A percentile compares a stretch with the other conserved stretches of the same genome.
phyloP scores from a whole-genome alignment of 495 filamentous ascomycete species.

The Xylaria telfairii region DNA sequence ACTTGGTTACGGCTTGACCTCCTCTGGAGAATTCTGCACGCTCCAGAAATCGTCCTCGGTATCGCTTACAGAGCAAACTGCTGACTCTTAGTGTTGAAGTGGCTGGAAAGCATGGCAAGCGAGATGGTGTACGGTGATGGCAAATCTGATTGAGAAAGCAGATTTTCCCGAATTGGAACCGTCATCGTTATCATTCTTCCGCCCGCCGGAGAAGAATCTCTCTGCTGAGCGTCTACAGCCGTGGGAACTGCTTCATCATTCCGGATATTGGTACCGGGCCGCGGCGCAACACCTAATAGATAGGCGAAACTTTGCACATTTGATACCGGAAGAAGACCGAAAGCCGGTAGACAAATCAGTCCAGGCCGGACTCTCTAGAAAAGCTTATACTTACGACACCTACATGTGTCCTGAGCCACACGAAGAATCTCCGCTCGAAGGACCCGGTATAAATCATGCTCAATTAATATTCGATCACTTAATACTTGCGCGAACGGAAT shows the following conservation, averaged over 20 bases:
- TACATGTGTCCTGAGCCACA: slow-evolving; percentile 84
- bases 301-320: slow-evolving; percentile 65
- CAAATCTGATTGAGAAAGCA: slow-evolving; percentile 72
- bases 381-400: slow-evolving; percentile 77
- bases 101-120: slow-evolving; percentile 90
- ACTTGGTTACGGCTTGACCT: neutral
- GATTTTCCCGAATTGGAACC: slow-evolving; percentile 54
- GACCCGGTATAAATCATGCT: slow-evolving; percentile 68
- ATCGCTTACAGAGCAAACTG: neutral
- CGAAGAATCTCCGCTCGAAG: slow-evolving; percentile 67
- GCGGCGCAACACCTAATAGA: slow-evolving; percentile 69
- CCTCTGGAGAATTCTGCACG: neutral
- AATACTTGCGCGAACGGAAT: slow-evolving; percentile 67
- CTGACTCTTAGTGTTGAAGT: slow-evolving; percentile 24
- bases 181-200: slow-evolving; percentile 51
- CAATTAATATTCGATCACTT: slow-evolving; percentile 65
- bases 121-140: slow-evolving; percentile 82
- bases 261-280: slow-evolving; percentile 83
- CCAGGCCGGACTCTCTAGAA: slow-evolving; percentile 69
- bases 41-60: neutral
- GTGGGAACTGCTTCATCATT: slow-evolving; percentile 83
- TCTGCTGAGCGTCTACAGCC: slow-evolving; percentile 71
- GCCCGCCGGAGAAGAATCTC: slow-evolving; percentile 70
- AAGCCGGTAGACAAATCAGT: slow-evolving; percentile 69
- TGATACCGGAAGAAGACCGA: slow-evolving; percentile 78